Evolutionary conservation across 306 rosid genomes (phyloP), one percentile per base, ranked within the genome.

Genomic region (Vachellia collinsii): DNA sequence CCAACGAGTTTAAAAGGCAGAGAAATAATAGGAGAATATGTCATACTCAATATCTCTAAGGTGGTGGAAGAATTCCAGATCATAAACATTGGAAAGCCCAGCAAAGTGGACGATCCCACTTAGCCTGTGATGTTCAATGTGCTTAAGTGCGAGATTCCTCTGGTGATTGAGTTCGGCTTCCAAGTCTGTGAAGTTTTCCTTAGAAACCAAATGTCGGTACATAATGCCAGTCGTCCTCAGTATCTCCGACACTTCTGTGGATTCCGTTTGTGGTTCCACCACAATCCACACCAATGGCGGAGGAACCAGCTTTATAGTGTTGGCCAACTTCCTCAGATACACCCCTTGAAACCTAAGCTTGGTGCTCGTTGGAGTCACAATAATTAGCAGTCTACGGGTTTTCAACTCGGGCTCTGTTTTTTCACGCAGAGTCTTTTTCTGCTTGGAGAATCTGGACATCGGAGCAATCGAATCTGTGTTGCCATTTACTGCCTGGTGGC

Each of bases 51-150:
- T 91, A 76, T 91, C 88, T 77, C 98, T 86, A 85, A 95, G 97
- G 64, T 91, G 93, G 39, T 91, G 78, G 84, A 95, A 95, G 90
- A 95, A 95, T 64, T 74, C 88, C 66, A 95, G 97, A 85, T 93
- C 98, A 73, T 95, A 93, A 22, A 89, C 92, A 79, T 93, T 95
- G 65, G 93, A 88, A 54, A 91, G 93, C 17, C 92, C 98, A 22
- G 99, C 99, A 82, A 95, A 93, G 75, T 95, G 99, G 10, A 95
- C 97, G 23, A 95, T 95, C 82, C 99, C 98, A 47, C 88, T 87
- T 3, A 95, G 91, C 80, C 87, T 87, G 63, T 93, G 99, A 23
- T 91, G 92, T 59, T 91, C 97, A 79, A 94, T 94, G 88, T 94
- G 99, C 79, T 89, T 88, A 37, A 94, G 90, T 0, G 97, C 99